Evolutionary conservation across 2,329 filamentous ascomycete species (phyloP).

Genomic region (Drechslerella dactyloides): DNA sequence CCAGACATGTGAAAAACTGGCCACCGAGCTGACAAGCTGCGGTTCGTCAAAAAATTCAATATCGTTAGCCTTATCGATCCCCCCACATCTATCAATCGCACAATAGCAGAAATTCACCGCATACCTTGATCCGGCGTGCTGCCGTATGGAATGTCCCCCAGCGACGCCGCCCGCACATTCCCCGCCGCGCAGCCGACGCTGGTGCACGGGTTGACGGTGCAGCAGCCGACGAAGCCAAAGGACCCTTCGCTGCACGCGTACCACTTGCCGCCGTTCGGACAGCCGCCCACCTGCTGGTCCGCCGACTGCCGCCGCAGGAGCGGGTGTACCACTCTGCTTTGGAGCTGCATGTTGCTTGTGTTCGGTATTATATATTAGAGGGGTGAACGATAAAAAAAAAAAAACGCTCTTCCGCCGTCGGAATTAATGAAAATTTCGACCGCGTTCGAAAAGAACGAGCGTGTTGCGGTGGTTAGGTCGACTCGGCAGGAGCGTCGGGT

Average conservation of each 20-base stretch:
- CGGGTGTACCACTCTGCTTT: constrained; percentile 21
- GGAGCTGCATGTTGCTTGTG: constrained; percentile 33
- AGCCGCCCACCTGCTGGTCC: constrained; percentile 11
- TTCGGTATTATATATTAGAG: too few species aligned
- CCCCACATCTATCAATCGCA: neutral
- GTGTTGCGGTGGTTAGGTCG: too few species aligned
- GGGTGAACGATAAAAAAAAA: too few species aligned
- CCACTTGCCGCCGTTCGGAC: constrained; percentile 43
- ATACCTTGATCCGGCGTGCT: constrained; percentile 35
- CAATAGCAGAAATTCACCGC: neutral
- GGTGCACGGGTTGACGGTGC: constrained; percentile 37
- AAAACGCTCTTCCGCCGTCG: too few species aligned
- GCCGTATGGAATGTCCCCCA: constrained; percentile 27
- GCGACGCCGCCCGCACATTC: constrained; percentile 29
- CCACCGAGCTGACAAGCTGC: constrained; percentile 40
- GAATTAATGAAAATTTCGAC: neutral
- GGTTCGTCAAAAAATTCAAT: constrained; percentile 5
- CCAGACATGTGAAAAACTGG: constrained; percentile 30
- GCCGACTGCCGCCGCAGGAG: constrained; percentile 25
- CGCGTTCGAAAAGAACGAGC: too few species aligned
- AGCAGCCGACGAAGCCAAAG: constrained; percentile 47
- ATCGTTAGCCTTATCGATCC: neutral
- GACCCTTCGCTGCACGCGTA: constrained; percentile 24
- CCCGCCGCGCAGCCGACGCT: constrained; percentile 36
- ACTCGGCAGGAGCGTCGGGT: too few species aligned